These are phyloP conservation scores for Hebeloma cylindrosporum DNA, from an alignment of 768 basidiomycete genomes.

Conservation along the genomic window DNA sequence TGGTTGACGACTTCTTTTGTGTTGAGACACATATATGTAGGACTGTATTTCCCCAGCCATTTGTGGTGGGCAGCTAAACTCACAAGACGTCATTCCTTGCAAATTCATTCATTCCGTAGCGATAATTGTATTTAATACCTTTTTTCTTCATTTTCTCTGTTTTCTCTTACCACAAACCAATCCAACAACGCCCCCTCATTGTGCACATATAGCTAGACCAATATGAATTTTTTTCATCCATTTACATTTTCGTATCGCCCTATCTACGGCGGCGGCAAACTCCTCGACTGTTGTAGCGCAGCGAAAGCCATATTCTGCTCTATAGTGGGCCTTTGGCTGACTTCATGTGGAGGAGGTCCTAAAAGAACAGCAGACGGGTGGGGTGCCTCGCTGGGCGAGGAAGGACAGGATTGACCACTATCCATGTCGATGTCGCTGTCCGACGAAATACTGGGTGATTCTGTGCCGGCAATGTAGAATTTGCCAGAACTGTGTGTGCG, in stretches of 20 bases:
- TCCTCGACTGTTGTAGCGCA: conserved; percentile 53
- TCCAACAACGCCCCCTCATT: conserved; percentile 17
- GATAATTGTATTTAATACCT: conserved; percentile 30
- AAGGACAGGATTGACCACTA: too few species aligned
- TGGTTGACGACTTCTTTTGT: conserved; percentile 12
- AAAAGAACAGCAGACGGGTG: conserved; percentile 47
- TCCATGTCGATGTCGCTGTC: conserved; percentile 63
- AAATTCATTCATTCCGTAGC: conserved; percentile 21
- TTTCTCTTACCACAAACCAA: conserved; percentile 11
- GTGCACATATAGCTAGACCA: conserved; percentile 18
- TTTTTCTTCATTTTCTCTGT: conserved; percentile 10
- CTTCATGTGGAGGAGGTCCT: conserved; percentile 40
- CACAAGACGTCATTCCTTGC: conserved; percentile 25
- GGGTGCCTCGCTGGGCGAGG: conserved; percentile 47
- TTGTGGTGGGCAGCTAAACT: conserved; percentile 11
- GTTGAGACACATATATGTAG: conserved; percentile 15
- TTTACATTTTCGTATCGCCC: conserved; percentile 8
- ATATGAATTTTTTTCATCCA: conserved; percentile 12
- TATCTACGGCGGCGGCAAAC: conserved; percentile 7
- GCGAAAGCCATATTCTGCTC: conserved; percentile 88
- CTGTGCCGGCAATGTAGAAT: conserved; percentile 51
- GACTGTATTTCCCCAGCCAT: conserved; percentile 19
- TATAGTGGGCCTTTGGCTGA: conserved; percentile 62
- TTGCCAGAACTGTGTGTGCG: conserved; percentile 71
- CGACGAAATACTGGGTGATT: conserved; percentile 40